Conservation (phyloP, 306 rosid genomes). For the Vigna radiata region DNA sequence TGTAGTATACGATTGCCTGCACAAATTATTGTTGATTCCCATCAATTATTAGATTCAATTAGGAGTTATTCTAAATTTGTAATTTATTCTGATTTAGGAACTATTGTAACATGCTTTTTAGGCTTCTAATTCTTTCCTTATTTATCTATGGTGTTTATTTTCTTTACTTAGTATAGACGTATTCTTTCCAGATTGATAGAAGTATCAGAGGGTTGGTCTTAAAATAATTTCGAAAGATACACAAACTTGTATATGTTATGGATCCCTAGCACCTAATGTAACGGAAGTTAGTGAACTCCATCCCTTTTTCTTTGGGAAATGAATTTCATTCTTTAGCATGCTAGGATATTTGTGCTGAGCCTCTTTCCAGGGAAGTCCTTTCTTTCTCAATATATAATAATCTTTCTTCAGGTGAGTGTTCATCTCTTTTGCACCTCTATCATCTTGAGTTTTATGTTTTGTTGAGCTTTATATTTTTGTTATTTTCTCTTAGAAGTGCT, state of each 20-base stretch:
- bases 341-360: neutral
- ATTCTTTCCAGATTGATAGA: no score
- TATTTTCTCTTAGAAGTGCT: neutral
- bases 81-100: slow-evolving; percentile 22
- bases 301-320: neutral
- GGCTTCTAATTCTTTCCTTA: neutral
- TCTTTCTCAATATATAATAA: neutral
- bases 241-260: neutral
- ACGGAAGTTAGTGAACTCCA: neutral
- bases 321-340: no score
- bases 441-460: neutral
- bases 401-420: neutral
- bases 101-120: neutral
- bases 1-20: neutral
- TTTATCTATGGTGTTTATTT: neutral
- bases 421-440: neutral
- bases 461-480: neutral
- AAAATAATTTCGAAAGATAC: slow-evolving; percentile 9
- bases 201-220: slow-evolving; percentile 4
- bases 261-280: neutral
- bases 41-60: slow-evolving; percentile 7
- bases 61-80: slow-evolving; percentile 21
- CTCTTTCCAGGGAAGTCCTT: neutral
- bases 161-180: neutral
- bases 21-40: neutral